Evolutionary conservation across 78 protist genomes (phyloP).

Genomic region (Isochrysis galbana): DNA sequence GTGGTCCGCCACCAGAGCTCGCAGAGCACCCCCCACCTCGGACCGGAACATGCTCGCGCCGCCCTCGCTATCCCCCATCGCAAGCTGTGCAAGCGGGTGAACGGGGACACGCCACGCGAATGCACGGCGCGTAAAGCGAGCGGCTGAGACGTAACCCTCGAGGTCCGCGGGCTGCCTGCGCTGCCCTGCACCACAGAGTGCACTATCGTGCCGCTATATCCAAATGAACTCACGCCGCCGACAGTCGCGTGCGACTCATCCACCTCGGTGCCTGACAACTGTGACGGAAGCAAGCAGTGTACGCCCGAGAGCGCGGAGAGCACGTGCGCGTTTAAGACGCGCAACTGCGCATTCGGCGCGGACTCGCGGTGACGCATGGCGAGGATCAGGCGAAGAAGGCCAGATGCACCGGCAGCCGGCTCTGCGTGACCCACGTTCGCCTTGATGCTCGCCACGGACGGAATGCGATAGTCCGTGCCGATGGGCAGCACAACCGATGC

Average conservation of each 20-base stretch:
- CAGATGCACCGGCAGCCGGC: constrained; percentile 30
- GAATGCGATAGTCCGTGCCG: neutral
- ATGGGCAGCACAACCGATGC: neutral
- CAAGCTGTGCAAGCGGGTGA: neutral
- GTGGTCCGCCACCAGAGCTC: neutral
- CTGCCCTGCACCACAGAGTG: neutral
- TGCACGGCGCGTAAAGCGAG: neutral
- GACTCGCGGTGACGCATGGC: neutral
- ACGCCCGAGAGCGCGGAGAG: neutral
- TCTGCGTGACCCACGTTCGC: constrained; percentile 76
- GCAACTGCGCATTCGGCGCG: neutral
- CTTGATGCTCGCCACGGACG: constrained; percentile 70
- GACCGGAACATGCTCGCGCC: neutral
- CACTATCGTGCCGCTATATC: constrained; percentile 30
- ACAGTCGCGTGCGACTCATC: neutral
- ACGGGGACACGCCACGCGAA: neutral
- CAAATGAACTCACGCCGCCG: constrained; percentile 26
- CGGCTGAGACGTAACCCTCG: neutral
- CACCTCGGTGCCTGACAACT: neutral
- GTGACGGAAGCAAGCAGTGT: neutral
- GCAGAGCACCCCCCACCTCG: neutral
- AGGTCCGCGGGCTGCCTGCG: neutral
- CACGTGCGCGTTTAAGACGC: neutral
- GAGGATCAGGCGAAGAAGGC: neutral
- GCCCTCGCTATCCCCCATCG: neutral